Base-by-base conservation (phyloP, 805 yeast species). In the Candida koratica region DNA sequence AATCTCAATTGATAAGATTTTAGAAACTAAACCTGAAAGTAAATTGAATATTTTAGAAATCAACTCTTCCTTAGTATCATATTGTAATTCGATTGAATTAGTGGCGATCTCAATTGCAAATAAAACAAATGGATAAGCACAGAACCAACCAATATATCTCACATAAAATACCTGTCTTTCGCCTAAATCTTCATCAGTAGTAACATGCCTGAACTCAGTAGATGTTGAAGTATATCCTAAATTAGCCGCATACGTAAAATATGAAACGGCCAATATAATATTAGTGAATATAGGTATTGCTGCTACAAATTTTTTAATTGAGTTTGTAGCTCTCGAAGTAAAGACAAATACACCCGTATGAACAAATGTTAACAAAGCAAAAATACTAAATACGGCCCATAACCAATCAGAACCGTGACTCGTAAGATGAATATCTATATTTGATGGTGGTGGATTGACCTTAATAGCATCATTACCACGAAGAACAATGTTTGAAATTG, bases 391-490 rank as follows among this genome's bases (percentile, higher is more conserved):
- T 10, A 62, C 79, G 1, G 84, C 71, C 84, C 84, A 79, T 45
- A 73, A 64, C 84, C 83, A 79, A 53, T 74, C 75, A 6, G 83
- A 77, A 52, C 86, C 84, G 47, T 72, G 75, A 10, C 51, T 42
- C 9, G 82, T 77, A 22, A 79, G 41, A 37, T 69, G 71, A 50
- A 76, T 68, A 43, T 75, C 81, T 34, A 68, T 56, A 13, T 53
- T 58, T 5, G 60, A 43, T 6, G 45, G 16, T 11, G 59, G 51
- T 6, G 73, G 71, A 46, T 77, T 77, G 36, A 69, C 46, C 6
- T 45, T 37, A 13, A 72, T 49, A 8, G 72, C 77, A 26, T 66
- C 50, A 43, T 69, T 69, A 10, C 59, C 32, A 14, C 46, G 38
- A 25, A 17, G 25, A 20, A 34, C 26, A 16, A 47, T 11, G 15